Evolutionary conservation across 306 rosid genomes (phyloP).

Genomic region (Inga oerstediana): DNA sequence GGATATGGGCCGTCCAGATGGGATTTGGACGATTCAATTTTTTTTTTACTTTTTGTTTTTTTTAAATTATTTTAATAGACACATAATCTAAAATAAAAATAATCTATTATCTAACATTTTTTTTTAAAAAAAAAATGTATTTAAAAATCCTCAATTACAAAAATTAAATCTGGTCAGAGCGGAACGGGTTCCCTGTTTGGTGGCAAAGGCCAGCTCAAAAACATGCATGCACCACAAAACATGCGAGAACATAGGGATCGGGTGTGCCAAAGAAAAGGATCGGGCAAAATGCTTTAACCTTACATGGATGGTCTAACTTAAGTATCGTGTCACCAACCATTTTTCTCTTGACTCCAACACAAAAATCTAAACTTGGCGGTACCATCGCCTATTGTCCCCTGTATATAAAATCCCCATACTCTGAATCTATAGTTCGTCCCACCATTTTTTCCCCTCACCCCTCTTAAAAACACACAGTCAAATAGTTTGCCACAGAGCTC

Average conservation of each 20-base stretch:
- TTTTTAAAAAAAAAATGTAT: too few relatives aligned
- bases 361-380: not conserved
- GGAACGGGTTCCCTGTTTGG: not conserved
- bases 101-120: too few relatives aligned
- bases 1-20: too few relatives aligned
- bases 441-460: constrained; percentile 12
- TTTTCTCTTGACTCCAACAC: not conserved
- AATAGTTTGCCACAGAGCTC: constrained; percentile 23
- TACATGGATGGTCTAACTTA: constrained; percentile 36
- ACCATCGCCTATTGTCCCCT: not conserved
- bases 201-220: not conserved
- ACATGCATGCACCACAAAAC: not conserved
- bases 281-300: not conserved
- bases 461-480: not conserved
- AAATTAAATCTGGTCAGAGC: too few relatives aligned
- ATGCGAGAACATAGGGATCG: not conserved
- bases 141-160: too few relatives aligned
- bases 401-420: constrained; percentile 6
- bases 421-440: not conserved
- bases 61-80: too few relatives aligned
- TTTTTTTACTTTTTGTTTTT: too few relatives aligned
- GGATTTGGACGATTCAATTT: too few relatives aligned
- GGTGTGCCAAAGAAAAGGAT: not conserved
- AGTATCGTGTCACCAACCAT: constrained; percentile 39
- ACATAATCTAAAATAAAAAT: too few relatives aligned